Percentiles rank a stretch among this genome's conserved stretches.
Evolutionary conservation across 2,329 filamentous ascomycete genomes (phyloP).

Genomic region (Cryphonectria radicalis): DNA sequence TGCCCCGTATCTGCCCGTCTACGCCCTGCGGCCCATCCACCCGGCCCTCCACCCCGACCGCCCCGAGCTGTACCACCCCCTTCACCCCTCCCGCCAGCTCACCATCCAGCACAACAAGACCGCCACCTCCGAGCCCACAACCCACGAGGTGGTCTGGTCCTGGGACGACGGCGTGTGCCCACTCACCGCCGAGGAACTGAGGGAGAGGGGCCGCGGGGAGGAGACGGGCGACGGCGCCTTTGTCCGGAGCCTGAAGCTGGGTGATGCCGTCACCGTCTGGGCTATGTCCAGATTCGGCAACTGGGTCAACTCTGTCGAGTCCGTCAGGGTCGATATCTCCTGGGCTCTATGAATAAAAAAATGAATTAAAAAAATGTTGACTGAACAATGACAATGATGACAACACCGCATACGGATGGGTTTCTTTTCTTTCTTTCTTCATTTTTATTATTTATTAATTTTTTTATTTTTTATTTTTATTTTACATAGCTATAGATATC

Average conservation of each 20-base stretch:
- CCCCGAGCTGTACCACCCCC: slow-evolving; percentile 43
- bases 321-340: slow-evolving; percentile 59
- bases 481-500: no score
- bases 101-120: slow-evolving; percentile 55
- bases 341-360: slow-evolving; percentile 52
- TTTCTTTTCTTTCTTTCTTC: not conserved
- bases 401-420: no score
- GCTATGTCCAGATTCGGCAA: slow-evolving; percentile 58
- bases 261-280: slow-evolving; percentile 67
- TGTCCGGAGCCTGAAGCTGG: slow-evolving; percentile 58
- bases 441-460: not conserved
- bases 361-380: not conserved
- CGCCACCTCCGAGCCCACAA: slow-evolving; percentile 40
- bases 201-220: slow-evolving; percentile 52
- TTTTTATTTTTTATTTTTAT: not conserved
- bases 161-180: slow-evolving; percentile 53
- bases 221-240: slow-evolving; percentile 58
- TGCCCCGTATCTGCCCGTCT: slow-evolving; percentile 31
- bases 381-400: not conserved
- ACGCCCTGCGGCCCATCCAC: slow-evolving; percentile 32
- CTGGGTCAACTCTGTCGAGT: slow-evolving; percentile 58
- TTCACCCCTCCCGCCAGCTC: slow-evolving; percentile 42
- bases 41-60: slow-evolving; percentile 25
- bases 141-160: slow-evolving; percentile 58
- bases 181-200: slow-evolving; percentile 45